Conservation (phyloP, 2,329 filamentous ascomycete genomes). For the Aspergillus neoniger region DNA sequence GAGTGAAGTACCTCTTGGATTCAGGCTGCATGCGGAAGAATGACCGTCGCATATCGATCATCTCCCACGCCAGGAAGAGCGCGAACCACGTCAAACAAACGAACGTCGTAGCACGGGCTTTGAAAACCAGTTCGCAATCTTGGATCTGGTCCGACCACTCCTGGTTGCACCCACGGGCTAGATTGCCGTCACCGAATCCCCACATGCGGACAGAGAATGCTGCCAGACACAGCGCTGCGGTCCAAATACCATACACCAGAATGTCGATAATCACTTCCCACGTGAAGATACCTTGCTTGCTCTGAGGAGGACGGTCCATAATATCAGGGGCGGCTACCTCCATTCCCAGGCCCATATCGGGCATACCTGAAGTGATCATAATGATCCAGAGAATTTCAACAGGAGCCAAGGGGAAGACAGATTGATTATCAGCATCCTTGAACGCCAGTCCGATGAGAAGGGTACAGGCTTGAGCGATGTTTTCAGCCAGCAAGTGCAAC, state of each 20-base stretch:
- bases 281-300: slow-evolving; percentile 71
- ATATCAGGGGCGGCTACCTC: slow-evolving; percentile 75
- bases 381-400: slow-evolving; percentile 93
- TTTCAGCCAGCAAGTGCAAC: slow-evolving; percentile 74
- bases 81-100: slow-evolving; percentile 75
- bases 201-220: slow-evolving; percentile 63
- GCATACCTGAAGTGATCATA: slow-evolving; percentile 85
- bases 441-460: slow-evolving; percentile 80
- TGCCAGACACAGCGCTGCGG: slow-evolving; percentile 68
- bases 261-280: slow-evolving; percentile 77
- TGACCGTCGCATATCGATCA: slow-evolving; percentile 69
- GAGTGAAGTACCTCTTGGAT: slow-evolving; percentile 61
- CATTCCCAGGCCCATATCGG: slow-evolving; percentile 83
- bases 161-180: slow-evolving; percentile 62
- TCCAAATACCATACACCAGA: slow-evolving; percentile 77
- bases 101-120: slow-evolving; percentile 72
- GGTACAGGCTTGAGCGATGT: slow-evolving; percentile 80
- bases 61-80: slow-evolving; percentile 77
- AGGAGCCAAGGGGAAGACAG: slow-evolving; percentile 82
- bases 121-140: slow-evolving; percentile 65
- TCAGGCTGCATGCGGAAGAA: slow-evolving; percentile 71
- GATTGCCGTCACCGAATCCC: slow-evolving; percentile 53
- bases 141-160: slow-evolving; percentile 46
- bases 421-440: slow-evolving; percentile 69
- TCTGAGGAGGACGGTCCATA: slow-evolving; percentile 76